Percentiles rank a stretch among this genome's conserved stretches.
Evolutionary conservation across 2,329 filamentous ascomycete species (phyloP).

Genomic region (Fusarium haematococcum): DNA sequence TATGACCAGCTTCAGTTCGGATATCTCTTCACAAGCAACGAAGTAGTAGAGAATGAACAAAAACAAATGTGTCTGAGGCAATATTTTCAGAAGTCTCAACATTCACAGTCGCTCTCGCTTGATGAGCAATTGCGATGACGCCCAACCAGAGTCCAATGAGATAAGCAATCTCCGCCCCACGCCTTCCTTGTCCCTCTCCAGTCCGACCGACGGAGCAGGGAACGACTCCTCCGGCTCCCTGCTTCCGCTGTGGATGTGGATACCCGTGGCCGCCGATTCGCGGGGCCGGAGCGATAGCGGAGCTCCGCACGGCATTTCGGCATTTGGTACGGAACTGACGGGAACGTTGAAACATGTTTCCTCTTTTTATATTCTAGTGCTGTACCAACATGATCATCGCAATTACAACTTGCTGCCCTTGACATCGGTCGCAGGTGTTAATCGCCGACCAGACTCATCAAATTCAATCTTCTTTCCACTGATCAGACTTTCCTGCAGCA

Average conservation of each 20-base stretch:
- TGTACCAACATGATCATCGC: neutral
- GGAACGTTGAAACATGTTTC: neutral
- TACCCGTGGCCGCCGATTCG: constrained; percentile 18
- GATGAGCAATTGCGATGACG: neutral
- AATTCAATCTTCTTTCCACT: constrained; percentile 6
- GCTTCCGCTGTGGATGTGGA: constrained; percentile 21
- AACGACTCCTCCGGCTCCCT: constrained; percentile 10
- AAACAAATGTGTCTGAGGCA: neutral
- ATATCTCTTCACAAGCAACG: neutral
- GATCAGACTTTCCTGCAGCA: constrained; percentile 9
- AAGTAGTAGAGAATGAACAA: neutral
- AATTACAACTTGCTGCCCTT: neutral
- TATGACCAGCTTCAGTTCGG: neutral
- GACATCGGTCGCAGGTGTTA: neutral
- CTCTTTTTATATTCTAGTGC: neutral
- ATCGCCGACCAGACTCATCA: neutral
- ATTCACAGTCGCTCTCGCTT: neutral
- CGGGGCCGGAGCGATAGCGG: constrained; percentile 24
- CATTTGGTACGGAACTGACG: neutral
- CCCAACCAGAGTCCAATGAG: constrained; percentile 11
- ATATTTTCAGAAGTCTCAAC: neutral
- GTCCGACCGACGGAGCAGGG: neutral
- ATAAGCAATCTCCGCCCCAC: constrained; percentile 15
- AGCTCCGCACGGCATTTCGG: constrained; percentile 1
- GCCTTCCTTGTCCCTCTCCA: neutral